Conservation (phyloP, 345 rosid genomes). For the Durio zibethinus region DNA sequence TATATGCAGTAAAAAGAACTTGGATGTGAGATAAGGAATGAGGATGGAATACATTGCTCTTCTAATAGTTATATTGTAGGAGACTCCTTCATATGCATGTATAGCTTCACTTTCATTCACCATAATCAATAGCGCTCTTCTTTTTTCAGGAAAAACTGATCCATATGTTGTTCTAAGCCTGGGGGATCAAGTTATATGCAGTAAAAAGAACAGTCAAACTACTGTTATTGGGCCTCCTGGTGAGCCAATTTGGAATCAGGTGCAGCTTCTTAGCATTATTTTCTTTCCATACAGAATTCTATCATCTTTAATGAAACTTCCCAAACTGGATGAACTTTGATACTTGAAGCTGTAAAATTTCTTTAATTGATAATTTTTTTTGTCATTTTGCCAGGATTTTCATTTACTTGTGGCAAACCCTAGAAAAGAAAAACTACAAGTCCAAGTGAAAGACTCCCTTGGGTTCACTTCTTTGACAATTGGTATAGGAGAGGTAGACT, state of each 20-base stretch:
- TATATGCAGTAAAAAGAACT: constrained; percentile 72
- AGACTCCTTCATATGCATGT: constrained; percentile 7
- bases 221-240: constrained; percentile 95
- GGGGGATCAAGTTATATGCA: constrained; percentile 84
- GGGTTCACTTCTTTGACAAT: constrained; percentile 76
- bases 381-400: constrained; percentile 70
- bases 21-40: not conserved
- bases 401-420: constrained; percentile 91
- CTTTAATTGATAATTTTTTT: constrained; percentile 14
- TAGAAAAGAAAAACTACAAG: constrained; percentile 62
- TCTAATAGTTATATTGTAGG: not conserved
- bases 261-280: constrained; percentile 25
- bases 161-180: constrained; percentile 83
- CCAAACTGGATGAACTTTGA: not conserved
- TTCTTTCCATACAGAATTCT: constrained; percentile 20
- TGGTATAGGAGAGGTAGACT: constrained; percentile 80
- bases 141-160: constrained; percentile 82
- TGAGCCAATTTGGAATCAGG: constrained; percentile 99
- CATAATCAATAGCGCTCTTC: constrained; percentile 4
- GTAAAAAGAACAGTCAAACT: constrained; percentile 97
- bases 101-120: constrained; percentile 1
- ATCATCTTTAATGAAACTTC: not conserved
- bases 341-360: not conserved
- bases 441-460: constrained; percentile 86
- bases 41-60: not conserved